These are phyloP conservation scores for Pseudocercospora macadamiae DNA, from an alignment of 2,329 filamentous ascomycete species.

Conservation along the genomic window DNA sequence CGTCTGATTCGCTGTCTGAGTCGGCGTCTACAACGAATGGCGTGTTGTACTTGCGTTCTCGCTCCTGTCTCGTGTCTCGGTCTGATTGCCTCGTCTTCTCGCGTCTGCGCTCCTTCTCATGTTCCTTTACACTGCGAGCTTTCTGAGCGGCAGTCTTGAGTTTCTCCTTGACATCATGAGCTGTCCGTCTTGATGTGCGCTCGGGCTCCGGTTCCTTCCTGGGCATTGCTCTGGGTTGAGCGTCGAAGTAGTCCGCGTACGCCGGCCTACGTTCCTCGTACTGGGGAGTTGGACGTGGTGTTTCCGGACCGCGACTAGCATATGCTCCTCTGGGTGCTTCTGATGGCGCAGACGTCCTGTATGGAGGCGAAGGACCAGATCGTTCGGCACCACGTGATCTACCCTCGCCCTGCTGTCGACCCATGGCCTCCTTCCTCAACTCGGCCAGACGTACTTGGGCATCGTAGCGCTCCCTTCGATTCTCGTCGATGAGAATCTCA, in stretches of 20 bases:
- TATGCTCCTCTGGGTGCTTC: constrained; percentile 19
- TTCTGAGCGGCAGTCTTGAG: constrained; percentile 10
- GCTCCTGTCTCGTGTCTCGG: constrained; percentile 44
- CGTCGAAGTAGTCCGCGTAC: constrained; percentile 41
- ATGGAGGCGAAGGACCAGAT: constrained; percentile 17
- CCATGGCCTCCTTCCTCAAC: constrained; percentile 60
- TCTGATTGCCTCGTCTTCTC: constrained; percentile 46
- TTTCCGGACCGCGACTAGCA: constrained; percentile 20
- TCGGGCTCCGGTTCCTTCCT: constrained; percentile 47
- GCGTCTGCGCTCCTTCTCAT: constrained; percentile 42
- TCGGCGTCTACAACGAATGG: constrained; percentile 39
- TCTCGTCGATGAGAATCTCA: constrained; percentile 81
- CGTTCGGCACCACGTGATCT: constrained; percentile 22
- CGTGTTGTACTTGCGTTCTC: constrained; percentile 40
- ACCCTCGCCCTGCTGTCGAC: constrained; percentile 37
- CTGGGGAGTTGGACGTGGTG: constrained; percentile 26
- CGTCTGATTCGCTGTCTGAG: constrained; percentile 34
- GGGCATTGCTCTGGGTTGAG: constrained; percentile 36
- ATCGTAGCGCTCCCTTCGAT: constrained; percentile 74
- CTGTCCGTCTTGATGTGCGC: constrained; percentile 28
- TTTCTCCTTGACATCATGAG: constrained; percentile 30
- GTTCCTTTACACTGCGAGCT: constrained; percentile 29
- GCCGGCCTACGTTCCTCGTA: constrained; percentile 39
- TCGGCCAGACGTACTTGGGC: constrained; percentile 69
- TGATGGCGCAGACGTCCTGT: constrained; percentile 14